These are phyloP conservation scores for Colletotrichum nymphaeae DNA, from an alignment of 2,329 filamentous ascomycete species.

Conservation along the genomic window DNA sequence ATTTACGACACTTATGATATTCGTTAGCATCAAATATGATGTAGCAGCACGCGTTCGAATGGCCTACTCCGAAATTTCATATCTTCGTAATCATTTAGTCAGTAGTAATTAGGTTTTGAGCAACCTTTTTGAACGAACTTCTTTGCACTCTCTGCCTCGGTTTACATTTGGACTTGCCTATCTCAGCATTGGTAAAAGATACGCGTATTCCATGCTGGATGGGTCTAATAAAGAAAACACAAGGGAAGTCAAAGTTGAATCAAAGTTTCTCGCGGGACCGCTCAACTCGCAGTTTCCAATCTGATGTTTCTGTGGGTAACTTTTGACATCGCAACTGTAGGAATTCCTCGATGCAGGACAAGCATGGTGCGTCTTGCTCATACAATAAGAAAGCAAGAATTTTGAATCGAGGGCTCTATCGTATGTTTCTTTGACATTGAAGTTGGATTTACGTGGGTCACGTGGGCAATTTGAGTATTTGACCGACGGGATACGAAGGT, in stretches of 20 bases:
- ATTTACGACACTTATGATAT: no score
- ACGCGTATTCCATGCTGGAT: no score
- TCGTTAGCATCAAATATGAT: no score
- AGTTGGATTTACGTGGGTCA: not conserved
- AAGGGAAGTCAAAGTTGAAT: not conserved
- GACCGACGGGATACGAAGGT: not conserved
- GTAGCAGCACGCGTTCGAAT: no score
- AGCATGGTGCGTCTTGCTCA: not conserved
- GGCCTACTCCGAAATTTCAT: no score
- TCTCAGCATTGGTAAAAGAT: no score
- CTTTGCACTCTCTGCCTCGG: no score
- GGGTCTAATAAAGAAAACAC: no score
- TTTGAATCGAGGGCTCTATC: not conserved
- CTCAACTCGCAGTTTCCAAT: not conserved
- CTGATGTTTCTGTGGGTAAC: not conserved
- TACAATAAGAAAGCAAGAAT: not conserved
- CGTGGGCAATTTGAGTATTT: not conserved
- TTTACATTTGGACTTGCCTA: no score
- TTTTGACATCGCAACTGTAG: not conserved
- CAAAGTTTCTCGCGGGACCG: not conserved
- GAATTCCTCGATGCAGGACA: not conserved
- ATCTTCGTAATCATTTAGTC: no score
- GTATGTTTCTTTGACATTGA: not conserved
- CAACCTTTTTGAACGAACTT: no score
- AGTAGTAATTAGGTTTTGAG: no score